These are phyloP conservation scores for Heliamphora exappendiculata DNA, from an alignment of 148 eudicot genomes.

Conservation along the genomic window DNA sequence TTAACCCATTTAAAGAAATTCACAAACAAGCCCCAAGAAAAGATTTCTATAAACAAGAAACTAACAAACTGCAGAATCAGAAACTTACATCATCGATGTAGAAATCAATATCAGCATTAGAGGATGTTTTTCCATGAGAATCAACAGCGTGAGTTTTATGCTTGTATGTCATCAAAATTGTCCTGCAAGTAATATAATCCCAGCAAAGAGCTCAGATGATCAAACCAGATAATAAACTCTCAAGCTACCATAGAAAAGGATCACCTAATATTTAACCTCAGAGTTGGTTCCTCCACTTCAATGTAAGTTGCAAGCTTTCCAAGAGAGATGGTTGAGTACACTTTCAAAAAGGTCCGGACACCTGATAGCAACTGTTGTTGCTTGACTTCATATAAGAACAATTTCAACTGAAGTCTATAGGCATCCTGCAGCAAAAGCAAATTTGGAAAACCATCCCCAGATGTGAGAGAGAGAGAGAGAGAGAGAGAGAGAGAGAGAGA, in stretches of 20 bases:
- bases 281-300: slow-evolving; percentile 87
- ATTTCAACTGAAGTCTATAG: slow-evolving; percentile 91
- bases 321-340: slow-evolving; percentile 80
- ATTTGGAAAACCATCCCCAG: no score
- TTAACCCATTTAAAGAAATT: background rate
- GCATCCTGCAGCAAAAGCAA: slow-evolving; percentile 71
- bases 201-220: background rate
- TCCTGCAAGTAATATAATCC: slow-evolving; percentile 35
- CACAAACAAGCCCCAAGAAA: background rate
- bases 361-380: slow-evolving; percentile 83
- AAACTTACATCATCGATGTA: slow-evolving; percentile 72
- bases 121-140: slow-evolving; percentile 65
- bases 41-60: background rate
- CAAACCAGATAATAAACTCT: background rate
- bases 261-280: slow-evolving; percentile 43
- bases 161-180: slow-evolving; percentile 93
- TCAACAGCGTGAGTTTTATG: slow-evolving; percentile 87
- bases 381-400: slow-evolving; percentile 93
- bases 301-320: slow-evolving; percentile 75
- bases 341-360: slow-evolving; percentile 82
- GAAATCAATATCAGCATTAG: slow-evolving; percentile 91
- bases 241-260: background rate
- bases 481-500: background rate
- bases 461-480: background rate
- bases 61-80: slow-evolving; percentile 7